Evolutionary conservation across 805 yeast species (phyloP).

Genomic region (Schwanniomyces yamadae): DNA sequence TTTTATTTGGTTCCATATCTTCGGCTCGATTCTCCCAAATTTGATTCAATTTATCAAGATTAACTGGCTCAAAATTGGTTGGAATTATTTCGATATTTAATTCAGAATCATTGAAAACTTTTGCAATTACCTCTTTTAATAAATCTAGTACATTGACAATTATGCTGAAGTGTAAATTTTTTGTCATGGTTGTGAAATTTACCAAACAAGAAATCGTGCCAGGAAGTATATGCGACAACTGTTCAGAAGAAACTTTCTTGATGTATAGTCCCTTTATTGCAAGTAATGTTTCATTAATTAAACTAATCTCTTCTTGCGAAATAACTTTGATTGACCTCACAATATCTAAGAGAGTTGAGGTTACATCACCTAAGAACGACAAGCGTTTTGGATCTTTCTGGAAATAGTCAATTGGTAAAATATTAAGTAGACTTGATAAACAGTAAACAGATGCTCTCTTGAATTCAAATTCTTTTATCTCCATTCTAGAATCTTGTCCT

Average conservation of each 20-base stretch:
- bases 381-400: constrained; percentile 17
- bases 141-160: constrained; percentile 21
- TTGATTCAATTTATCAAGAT: constrained; percentile 12
- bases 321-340: constrained; percentile 9
- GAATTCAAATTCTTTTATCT: constrained; percentile 13
- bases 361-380: constrained; percentile 28
- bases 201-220: constrained; percentile 36
- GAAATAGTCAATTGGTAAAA: constrained; percentile 21
- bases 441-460: constrained; percentile 15
- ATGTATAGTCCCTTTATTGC: constrained; percentile 14
- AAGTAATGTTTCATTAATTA: constrained; percentile 11
- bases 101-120: constrained; percentile 31
- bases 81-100: constrained; percentile 8
- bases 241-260: constrained; percentile 24
- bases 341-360: constrained; percentile 22
- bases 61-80: not conserved
- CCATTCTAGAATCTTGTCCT: constrained; percentile 6
- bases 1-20: not conserved
- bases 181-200: constrained; percentile 21
- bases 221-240: constrained; percentile 38
- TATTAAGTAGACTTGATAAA: constrained; percentile 12
- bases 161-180: constrained; percentile 22
- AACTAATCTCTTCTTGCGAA: constrained; percentile 17
- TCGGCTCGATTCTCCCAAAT: constrained; percentile 9
- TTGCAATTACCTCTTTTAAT: constrained; percentile 18